Base-by-base conservation (phyloP, 2,329 filamentous ascomycete genomes). In the Gyromitra esculenta region DNA sequence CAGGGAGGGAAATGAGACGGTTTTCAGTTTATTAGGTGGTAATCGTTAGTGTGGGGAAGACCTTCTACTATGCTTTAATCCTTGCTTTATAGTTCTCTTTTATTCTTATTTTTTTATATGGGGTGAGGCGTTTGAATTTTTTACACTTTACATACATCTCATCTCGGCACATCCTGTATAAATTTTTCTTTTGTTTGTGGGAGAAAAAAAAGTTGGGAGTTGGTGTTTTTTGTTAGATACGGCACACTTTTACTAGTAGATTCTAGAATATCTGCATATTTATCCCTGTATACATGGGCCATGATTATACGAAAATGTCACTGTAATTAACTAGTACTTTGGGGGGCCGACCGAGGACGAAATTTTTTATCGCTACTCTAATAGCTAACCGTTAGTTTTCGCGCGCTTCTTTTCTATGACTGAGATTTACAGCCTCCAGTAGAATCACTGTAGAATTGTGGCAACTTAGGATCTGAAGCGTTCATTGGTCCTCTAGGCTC, bases 1-100 rank as follows among this genome's bases (percentile, higher is more conserved):
- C 72, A 8, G 73, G 60, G 21, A 70, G 78, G 39, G 68, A 77
- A 45, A 75, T 77, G 65, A 77, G 76, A 11, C 65, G 75, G 35
- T 75, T 77, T 65, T 77, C 75, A 0, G 48, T 75, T 11, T 75
- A 75, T 52, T 75, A 52, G 70, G 52, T 31, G 11, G 59, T 31
- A 43, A 39, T 39, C 39, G 25, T 11, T 57, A 35, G 31, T 39
- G 37, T 7, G 43, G 56, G 13, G 31, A 52, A 65, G 65, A 8
- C 21, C 18, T 50, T 15, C 31, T 57, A 18, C 54, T 4, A 35
- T 69, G 15, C 59, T 70, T 72, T 56, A 21, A n/a, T 54, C 21
- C 18, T 64, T 52, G 6, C 25, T 31, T 54, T 64, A 50, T 50
- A n/a, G 59, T 35, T 60, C 50, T 5, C 37, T 62, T 68, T 69